Conservation (phyloP, 2,329 filamentous ascomycete genomes). For the Cytospora piceicola region DNA sequence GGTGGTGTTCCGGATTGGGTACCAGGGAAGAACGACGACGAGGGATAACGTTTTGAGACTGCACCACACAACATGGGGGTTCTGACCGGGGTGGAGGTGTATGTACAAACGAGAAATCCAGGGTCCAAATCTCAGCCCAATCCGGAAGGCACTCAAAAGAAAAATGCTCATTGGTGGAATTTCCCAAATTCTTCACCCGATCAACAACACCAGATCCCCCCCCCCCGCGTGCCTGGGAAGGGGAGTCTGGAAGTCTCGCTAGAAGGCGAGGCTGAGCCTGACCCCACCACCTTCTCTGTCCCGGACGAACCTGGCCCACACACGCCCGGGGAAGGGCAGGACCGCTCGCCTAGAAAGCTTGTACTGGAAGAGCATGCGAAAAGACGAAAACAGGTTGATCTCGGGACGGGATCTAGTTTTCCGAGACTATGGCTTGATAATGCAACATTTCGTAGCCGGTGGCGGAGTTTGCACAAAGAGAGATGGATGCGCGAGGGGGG, state of each 20-base stretch:
- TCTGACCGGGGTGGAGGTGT: no score
- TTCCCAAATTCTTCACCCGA: neutral
- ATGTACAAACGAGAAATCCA: neutral
- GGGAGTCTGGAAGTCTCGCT: neutral
- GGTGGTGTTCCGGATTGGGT: no score
- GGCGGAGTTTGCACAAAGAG: no score
- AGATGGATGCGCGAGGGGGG: neutral
- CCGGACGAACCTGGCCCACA: conserved; percentile 1
- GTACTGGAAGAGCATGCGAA: neutral
- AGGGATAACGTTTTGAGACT: no score
- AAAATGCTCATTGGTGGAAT: neutral
- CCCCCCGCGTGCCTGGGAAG: neutral
- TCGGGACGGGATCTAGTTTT: neutral
- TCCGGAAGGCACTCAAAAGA: neutral
- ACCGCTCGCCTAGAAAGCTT: conserved; percentile 8
- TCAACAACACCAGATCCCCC: neutral
- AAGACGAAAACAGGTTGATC: neutral
- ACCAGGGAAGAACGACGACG: no score
- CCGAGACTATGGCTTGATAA: neutral
- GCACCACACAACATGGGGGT: no score
- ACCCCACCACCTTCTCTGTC: neutral
- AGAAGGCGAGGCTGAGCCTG: conserved; percentile 7
- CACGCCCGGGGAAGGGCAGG: neutral
- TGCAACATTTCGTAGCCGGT: neutral
- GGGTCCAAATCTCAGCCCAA: neutral